phyloP scores from a whole-genome alignment of 768 basidiomycete genomes.

The Amanita fuliginea region DNA sequence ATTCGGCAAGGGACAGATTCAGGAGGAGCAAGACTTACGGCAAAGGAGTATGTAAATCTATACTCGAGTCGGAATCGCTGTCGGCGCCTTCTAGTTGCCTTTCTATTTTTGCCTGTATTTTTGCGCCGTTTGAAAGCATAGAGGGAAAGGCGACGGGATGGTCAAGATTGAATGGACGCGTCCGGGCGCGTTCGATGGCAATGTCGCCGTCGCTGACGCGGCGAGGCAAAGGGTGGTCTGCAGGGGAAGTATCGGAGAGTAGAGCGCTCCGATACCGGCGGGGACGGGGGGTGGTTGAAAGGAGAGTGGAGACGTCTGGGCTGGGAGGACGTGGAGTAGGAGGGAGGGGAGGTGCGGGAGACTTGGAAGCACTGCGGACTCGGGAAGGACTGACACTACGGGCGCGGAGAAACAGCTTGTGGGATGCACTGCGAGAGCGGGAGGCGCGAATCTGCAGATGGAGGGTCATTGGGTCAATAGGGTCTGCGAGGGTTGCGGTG shows the following conservation, averaged over 20 bases:
- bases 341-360: neutral
- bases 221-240: neutral
- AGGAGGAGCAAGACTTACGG: constrained; percentile 36
- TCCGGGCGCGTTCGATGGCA: neutral
- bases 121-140: neutral
- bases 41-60: constrained; percentile 59
- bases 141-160: neutral
- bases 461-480: constrained; percentile 19
- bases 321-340: constrained; percentile 11
- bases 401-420: constrained; percentile 13
- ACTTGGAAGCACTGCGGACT: neutral
- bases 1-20: constrained; percentile 1
- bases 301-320: constrained; percentile 29
- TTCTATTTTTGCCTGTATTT: constrained; percentile 9
- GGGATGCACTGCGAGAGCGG: constrained; percentile 15
- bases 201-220: constrained; percentile 8
- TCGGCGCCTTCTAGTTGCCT: constrained; percentile 18
- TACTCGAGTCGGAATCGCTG: constrained; percentile 48
- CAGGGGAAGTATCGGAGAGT: neutral
- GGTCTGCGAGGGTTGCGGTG: constrained; percentile 15
- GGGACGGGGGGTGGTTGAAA: constrained; percentile 26
- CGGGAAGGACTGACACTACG: constrained; percentile 1
- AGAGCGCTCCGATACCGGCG: constrained; percentile 9
- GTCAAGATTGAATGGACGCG: neutral
- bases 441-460: constrained; percentile 12